Evolutionary conservation across 176 grass and related monocot genomes (phyloP).

Genomic region (Hordeum vulgare): MorexV3_pseudomolecules_assembly NC_058524.1:27112448-27112947

Average conservation of each 20-base stretch:
- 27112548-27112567: neutral
- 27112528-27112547: neutral
- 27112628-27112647: neutral
- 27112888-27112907: constrained; percentile 8
- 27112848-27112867: neutral
- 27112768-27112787: neutral
- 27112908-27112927: neutral
- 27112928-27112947: neutral
- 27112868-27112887: neutral
- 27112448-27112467: neutral
- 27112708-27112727: neutral
- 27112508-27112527: neutral
- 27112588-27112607: neutral
- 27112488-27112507: neutral
- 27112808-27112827: neutral
- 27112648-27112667: neutral
- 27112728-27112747: neutral
- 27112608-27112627: neutral
- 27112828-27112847: neutral
- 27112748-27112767: neutral
- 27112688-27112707: neutral
- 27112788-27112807: neutral
- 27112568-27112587: neutral
- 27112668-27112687: neutral
- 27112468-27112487: neutral